Evolutionary conservation across 176 grass and related monocot genomes (phyloP).

Genomic region (Typha latifolia): DNA sequence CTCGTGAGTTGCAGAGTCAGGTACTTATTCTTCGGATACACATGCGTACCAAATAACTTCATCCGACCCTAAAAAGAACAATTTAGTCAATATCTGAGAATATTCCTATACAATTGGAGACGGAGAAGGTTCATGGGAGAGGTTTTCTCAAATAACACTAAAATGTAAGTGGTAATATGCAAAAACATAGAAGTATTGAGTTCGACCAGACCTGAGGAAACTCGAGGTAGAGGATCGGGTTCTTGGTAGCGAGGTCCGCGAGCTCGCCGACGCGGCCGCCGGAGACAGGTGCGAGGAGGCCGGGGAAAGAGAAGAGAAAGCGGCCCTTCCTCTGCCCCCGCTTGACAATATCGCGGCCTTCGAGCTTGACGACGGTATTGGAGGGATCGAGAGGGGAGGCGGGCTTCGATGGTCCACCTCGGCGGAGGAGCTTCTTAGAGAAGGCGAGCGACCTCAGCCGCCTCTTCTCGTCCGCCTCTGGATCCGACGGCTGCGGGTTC

Average conservation of each 20-base stretch:
- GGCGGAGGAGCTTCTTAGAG: slow-evolving; percentile 53
- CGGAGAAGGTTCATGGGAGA: no score
- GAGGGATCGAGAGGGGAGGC: slow-evolving; percentile 35
- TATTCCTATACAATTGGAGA: no score
- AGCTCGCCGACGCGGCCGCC: slow-evolving; percentile 67
- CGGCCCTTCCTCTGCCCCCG: slow-evolving; percentile 68
- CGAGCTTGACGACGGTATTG: slow-evolving; percentile 42
- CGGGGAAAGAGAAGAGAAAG: slow-evolving; percentile 88
- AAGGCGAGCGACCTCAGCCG: slow-evolving; percentile 59
- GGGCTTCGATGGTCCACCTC: slow-evolving; percentile 29
- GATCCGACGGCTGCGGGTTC: slow-evolving; percentile 21
- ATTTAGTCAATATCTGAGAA: background rate
- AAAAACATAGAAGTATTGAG: background rate
- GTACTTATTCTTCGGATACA: slow-evolving; percentile 99
- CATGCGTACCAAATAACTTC: slow-evolving; percentile 91
- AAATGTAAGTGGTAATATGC: background rate
- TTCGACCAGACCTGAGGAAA: slow-evolving; percentile 48
- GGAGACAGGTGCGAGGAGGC: slow-evolving; percentile 61
- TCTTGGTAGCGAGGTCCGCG: slow-evolving; percentile 68
- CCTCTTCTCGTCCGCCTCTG: slow-evolving; percentile 45
- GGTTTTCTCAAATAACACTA: no score
- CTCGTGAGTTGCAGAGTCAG: slow-evolving; percentile 77
- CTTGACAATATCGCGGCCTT: slow-evolving; percentile 77
- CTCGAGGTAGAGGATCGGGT: slow-evolving; percentile 77
- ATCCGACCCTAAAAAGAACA: slow-evolving; percentile 47